Evolutionary conservation across 139 green algal genomes (phyloP).

Genomic region (Chlorella vulgaris): DNA sequence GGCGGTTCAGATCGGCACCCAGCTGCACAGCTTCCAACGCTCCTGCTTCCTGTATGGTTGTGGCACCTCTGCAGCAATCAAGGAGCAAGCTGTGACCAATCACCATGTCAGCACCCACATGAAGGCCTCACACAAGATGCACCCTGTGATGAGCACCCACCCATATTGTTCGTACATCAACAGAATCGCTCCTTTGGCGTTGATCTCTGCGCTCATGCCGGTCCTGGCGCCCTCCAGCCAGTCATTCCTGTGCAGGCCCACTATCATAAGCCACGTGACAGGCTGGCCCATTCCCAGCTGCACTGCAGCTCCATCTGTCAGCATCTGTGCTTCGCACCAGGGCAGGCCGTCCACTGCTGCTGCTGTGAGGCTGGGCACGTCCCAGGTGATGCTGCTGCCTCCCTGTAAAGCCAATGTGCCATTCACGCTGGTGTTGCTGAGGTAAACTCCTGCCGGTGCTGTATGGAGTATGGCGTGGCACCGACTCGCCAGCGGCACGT

Average conservation of each 20-base stretch:
- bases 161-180: slow-evolving; percentile 9
- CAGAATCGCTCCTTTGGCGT: neutral
- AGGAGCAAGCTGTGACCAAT: neutral
- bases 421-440: neutral
- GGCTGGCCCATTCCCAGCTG: neutral
- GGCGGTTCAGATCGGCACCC: neutral
- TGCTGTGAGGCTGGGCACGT: neutral
- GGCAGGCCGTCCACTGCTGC: slow-evolving; percentile 2
- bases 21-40: neutral
- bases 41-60: neutral
- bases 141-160: too few relatives aligned
- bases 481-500: neutral
- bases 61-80: neutral
- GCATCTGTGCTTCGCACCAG: neutral
- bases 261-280: neutral
- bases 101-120: neutral
- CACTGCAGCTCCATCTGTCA: neutral
- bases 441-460: neutral
- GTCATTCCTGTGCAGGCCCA: neutral
- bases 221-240: neutral
- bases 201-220: neutral
- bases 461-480: neutral
- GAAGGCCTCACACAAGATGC: too few relatives aligned
- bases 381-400: neutral
- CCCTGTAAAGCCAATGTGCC: slow-evolving; percentile 6